Conservation (phyloP, 2,329 filamentous ascomycete species). For the Elsinoe australis region DNA sequence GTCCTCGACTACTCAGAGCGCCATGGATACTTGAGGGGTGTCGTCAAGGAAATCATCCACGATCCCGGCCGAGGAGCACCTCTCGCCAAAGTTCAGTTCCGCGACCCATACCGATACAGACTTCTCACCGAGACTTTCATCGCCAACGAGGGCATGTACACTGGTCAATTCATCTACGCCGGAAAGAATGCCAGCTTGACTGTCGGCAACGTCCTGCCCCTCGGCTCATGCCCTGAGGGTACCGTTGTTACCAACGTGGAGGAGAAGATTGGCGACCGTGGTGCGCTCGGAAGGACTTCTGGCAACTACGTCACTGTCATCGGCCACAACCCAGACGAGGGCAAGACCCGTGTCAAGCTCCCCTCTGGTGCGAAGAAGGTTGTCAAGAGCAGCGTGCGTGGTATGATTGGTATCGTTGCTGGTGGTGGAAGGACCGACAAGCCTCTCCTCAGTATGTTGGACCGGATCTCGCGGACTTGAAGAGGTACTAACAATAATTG, state of each 20-base stretch:
- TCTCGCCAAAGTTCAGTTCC: conserved; percentile 93
- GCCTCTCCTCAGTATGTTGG: conserved; percentile 74
- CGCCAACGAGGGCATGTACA: conserved; percentile 99
- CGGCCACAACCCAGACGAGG: conserved; percentile 96
- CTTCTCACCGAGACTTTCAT: conserved; percentile 98
- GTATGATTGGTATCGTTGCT: conserved; percentile 99
- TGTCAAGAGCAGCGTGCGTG: conserved; percentile 80
- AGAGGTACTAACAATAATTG: conserved; percentile 30
- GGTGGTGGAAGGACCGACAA: conserved; percentile 99
- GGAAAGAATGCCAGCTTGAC: conserved; percentile 97
- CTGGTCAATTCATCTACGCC: conserved; percentile 99
- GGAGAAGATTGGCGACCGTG: conserved; percentile 97
- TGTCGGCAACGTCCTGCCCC: conserved; percentile 94
- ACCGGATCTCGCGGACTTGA: conserved; percentile 19
- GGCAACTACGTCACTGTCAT: conserved; percentile 99
- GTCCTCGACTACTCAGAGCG: conserved; percentile 72
- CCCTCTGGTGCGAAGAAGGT: conserved; percentile 99
- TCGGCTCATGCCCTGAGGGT: conserved; percentile 94
- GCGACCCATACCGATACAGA: conserved; percentile 97
- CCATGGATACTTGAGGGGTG: conserved; percentile 94
- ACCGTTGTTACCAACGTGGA: conserved; percentile 99
- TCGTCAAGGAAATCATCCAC: conserved; percentile 99
- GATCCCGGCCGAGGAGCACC: conserved; percentile 97
- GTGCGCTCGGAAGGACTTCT: conserved; percentile 89
- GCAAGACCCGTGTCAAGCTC: conserved; percentile 99